Base-by-base conservation (phyloP, 2,329 filamentous ascomycete species). In the Zarea fungicola region DNA sequence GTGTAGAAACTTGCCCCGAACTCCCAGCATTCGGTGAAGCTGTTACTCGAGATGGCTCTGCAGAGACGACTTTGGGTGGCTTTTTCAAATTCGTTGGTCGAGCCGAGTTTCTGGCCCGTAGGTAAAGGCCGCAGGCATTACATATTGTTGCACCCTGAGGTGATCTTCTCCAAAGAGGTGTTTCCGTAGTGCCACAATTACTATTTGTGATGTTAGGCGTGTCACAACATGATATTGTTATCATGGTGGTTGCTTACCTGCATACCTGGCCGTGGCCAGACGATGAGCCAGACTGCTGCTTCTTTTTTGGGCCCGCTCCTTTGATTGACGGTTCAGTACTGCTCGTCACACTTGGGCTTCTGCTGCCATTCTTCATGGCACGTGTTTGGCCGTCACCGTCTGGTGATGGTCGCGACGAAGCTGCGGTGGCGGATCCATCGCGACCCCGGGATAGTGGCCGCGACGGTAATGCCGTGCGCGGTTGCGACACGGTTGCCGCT, bases 61-160 rank as follows among this genome's bases (percentile, higher is more conserved):
- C 62, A 19, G 63, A 56, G 5, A 79, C 66, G 22, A 77, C 66
- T 44, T 73, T 75, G 4, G 81, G 77, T 10, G 86, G 82, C 53
- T 90, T 85, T 70, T 95, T 96, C 50, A 96, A 73, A 59, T 90
- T 96, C 6, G 89, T 93, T 13, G 93, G 93, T 43, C 93, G 83
- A 58, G 89, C 83, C 54, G 92, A 87, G 64, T 97, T 97, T 56
- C 93, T 83, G 9, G 92, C 91, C 67, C 97, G 97, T 54, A 89
- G 76, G 66, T 99, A 99, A 14, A 99, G 77, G 35, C 93, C 93
- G 62, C 93, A 99, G 6, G 93, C 93, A 69, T 99, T 99, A 71
- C 93, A 99, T 52, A 99, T 97, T 23, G 90, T 96, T 48, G 89
- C 87, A 25, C 93, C 93, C 60, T 91, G 84, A 0, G 92, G 92